phyloP scores from a whole-genome alignment of 139 green algal genomes.

The Eudorina sp. region DNA sequence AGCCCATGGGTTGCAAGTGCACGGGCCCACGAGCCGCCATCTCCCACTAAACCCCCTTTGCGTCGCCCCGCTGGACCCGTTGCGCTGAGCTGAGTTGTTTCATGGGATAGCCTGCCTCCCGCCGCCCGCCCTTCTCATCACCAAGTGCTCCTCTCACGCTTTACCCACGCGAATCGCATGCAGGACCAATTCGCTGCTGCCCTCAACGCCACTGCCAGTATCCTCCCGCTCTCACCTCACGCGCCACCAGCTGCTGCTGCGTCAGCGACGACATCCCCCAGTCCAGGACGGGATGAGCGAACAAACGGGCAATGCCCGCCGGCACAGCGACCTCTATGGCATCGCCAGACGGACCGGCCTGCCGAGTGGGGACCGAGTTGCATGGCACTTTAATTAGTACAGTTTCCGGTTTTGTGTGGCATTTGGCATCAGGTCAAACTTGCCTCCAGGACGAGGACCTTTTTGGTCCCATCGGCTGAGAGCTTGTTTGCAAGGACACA shows the following conservation, averaged over 20 bases:
- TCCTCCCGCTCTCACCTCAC: conserved; percentile 80
- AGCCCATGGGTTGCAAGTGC: no score
- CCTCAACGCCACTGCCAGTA: no score
- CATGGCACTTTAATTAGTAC: neutral
- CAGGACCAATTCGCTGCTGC: no score
- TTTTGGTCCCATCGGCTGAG: conserved; percentile 81
- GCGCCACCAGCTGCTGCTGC: conserved; percentile 71
- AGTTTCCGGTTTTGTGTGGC: neutral
- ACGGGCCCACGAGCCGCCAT: no score
- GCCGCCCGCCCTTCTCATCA: no score
- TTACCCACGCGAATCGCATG: no score
- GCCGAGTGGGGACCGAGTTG: neutral
- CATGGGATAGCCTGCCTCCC: no score
- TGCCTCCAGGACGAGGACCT: conserved; percentile 89
- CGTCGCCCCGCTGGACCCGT: no score
- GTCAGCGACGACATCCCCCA: conserved; percentile 85
- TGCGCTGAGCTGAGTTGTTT: no score
- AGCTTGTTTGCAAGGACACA: conserved; percentile 94
- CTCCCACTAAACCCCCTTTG: no score
- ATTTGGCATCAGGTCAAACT: neutral
- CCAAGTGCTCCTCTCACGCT: no score
- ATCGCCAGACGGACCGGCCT: conserved; percentile 67
- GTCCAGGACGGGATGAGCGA: conserved; percentile 84
- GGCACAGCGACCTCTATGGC: conserved; percentile 68
- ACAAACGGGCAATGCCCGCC: conserved; percentile 86